Conservation (phyloP, 495 filamentous ascomycete species). For the Tuber calosporum region DNA sequence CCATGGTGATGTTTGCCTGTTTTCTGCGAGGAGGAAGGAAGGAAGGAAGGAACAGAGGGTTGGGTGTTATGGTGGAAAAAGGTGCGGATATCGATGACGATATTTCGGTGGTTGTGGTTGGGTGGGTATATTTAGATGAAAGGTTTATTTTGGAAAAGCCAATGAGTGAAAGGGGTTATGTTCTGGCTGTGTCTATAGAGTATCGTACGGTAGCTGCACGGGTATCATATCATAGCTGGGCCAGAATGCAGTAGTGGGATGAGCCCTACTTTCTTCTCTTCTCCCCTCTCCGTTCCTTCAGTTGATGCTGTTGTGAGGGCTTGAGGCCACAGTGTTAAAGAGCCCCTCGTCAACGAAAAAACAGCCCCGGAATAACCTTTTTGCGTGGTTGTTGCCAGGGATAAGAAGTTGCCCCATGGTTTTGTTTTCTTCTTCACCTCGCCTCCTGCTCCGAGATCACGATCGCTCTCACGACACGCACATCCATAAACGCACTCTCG, state of each 20-base stretch:
- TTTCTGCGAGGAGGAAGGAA: constrained; percentile 24
- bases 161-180: background rate
- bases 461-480: background rate
- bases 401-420: background rate
- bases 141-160: background rate
- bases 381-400: background rate
- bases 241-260: background rate
- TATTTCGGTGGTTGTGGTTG: constrained; percentile 56
- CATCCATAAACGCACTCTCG: background rate
- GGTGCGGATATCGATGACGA: constrained; percentile 58
- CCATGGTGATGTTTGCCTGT: background rate
- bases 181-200: constrained; percentile 4
- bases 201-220: background rate
- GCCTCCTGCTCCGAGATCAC: background rate
- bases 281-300: background rate
- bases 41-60: constrained; percentile 51
- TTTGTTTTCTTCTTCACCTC: constrained; percentile 1
- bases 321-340: background rate
- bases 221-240: background rate
- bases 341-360: background rate
- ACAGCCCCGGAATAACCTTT: background rate
- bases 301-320: background rate
- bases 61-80: constrained; percentile 45
- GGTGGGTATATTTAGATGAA: constrained; percentile 20
- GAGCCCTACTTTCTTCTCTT: background rate